Evolutionary conservation across 202 grass and related monocot species (phyloP).

Genomic region (Zoysia matrella): DNA sequence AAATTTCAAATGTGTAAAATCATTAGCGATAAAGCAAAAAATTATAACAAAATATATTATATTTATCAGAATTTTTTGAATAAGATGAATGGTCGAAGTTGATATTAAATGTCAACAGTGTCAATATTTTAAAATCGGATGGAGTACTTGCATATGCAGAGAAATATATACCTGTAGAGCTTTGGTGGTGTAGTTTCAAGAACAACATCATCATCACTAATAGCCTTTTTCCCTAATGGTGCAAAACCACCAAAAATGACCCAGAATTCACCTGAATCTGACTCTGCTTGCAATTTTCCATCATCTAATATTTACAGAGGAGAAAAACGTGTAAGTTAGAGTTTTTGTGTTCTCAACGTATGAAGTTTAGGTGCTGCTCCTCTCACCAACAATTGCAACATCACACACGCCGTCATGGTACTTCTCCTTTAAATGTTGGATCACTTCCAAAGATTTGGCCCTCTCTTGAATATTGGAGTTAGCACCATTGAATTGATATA

Average conservation of each 20-base stretch:
- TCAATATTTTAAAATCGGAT: too few relatives aligned
- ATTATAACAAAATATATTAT: too few relatives aligned
- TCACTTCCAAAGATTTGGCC: too few relatives aligned
- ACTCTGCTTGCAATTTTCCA: conserved; percentile 85
- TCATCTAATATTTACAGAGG: conserved; percentile 61
- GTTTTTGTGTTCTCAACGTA: conserved; percentile 23
- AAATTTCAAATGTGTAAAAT: too few relatives aligned
- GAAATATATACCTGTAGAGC: conserved; percentile 67
- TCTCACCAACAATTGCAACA: conserved; percentile 78
- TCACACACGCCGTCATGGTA: conserved; percentile 79
- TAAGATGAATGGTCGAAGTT: too few relatives aligned
- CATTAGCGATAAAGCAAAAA: too few relatives aligned
- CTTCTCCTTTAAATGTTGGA: not conserved
- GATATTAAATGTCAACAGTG: too few relatives aligned
- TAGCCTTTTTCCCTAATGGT: conserved; percentile 78
- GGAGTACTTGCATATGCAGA: not conserved
- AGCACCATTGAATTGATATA: conserved; percentile 76
- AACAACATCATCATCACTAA: conserved; percentile 67
- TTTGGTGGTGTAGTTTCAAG: conserved; percentile 60
- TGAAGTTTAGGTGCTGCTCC: conserved; percentile 16
- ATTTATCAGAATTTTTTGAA: too few relatives aligned
- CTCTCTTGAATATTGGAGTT: too few relatives aligned
- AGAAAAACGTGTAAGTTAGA: conserved; percentile 20
- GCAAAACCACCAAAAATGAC: conserved; percentile 98
- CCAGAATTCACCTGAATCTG: conserved; percentile 97